Evolutionary conservation across 768 basidiomycete species (phyloP).

Genomic region (Rubroboletus pulcherrimus): DNA sequence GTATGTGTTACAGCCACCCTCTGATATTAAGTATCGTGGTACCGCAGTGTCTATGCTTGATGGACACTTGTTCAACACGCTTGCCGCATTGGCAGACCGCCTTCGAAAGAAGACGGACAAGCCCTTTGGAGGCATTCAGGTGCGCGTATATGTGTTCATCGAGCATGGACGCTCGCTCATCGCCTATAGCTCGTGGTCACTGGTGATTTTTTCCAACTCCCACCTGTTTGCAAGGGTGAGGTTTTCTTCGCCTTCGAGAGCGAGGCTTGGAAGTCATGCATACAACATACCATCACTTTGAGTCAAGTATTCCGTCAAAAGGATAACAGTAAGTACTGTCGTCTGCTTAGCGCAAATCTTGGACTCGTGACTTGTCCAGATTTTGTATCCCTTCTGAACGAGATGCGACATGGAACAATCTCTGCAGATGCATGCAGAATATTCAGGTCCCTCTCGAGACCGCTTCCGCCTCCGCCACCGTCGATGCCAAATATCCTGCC

Average conservation of each 20-base stretch:
- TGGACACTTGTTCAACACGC: conserved; percentile 55
- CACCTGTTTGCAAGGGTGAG: conserved; percentile 44
- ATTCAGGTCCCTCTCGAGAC: conserved; percentile 45
- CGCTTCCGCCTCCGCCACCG: conserved; percentile 20
- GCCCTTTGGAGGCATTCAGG: conserved; percentile 70
- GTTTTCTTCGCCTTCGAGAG: conserved; percentile 69
- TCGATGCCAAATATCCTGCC: conserved; percentile 37
- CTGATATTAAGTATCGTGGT: not conserved
- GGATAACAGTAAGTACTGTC: conserved; percentile 48
- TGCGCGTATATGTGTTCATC: conserved; percentile 13
- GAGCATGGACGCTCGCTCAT: not conserved
- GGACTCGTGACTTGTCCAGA: conserved; percentile 32
- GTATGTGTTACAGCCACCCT: not conserved
- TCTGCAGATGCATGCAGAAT: conserved; percentile 41
- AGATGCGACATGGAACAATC: conserved; percentile 63
- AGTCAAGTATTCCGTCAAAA: conserved; percentile 76
- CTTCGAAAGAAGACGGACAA: conserved; percentile 46
- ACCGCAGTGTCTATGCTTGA: conserved; percentile 67
- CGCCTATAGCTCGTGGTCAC: conserved; percentile 44
- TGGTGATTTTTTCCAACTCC: conserved; percentile 60
- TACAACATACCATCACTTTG: conserved; percentile 59
- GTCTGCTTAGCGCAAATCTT: not conserved
- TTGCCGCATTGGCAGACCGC: conserved; percentile 47
- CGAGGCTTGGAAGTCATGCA: conserved; percentile 38
- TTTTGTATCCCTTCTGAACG: conserved; percentile 72